Base-by-base conservation (phyloP, 257 asterid species). In the Gardenia jasminoides region DNA sequence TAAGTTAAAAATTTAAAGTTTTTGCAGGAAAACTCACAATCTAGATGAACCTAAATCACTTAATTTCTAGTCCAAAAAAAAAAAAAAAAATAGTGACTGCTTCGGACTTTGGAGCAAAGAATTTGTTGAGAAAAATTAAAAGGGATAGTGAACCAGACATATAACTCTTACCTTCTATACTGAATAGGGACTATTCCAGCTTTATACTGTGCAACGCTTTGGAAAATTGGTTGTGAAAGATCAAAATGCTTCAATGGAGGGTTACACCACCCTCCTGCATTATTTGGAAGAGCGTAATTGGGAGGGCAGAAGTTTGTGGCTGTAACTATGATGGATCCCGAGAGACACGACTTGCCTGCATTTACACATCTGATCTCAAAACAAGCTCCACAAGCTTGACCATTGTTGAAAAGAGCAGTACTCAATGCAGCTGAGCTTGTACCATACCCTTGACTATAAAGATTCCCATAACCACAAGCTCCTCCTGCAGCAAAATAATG, bases 291-390 rank as follows among this genome's bases (percentile, higher is more conserved):
- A 66, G 82, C 82, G 58, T 10, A 30, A 61, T 78, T 82, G 26
- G 85, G 85, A 6, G 85, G 85, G 77, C 85, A 82, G 74, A 82
- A 82, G 26, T 82, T 82, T 69, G 85, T 82, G 20, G 85, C 85
- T 7, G 85, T 82, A 16, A 82, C 52, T 13, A 44, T 69, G 47
- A 74, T 82, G 69, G 78, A 39, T 46, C 85, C 85, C 16, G 69
- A 65, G 33, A 78, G 73, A 22, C 85, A 82, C 75, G 61, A 73
- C 24, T 75, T 69, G 5, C 31, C 69, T 46, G 15, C 68, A 79
- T 75, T 75, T 6, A 78, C 80, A 75, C 85, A 82, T 78, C 58
- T 77, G 67, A 82, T 82, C 80, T 82, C 70, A 50, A 78, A 82
- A 73, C 85, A 82, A 68, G 85, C 82, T 70, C 85, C 85, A 70